Evolutionary conservation across 108 stramenopile species (phyloP), one percentile per base, ranked within the genome.

Genomic region (Cyclotella sp.): DNA sequence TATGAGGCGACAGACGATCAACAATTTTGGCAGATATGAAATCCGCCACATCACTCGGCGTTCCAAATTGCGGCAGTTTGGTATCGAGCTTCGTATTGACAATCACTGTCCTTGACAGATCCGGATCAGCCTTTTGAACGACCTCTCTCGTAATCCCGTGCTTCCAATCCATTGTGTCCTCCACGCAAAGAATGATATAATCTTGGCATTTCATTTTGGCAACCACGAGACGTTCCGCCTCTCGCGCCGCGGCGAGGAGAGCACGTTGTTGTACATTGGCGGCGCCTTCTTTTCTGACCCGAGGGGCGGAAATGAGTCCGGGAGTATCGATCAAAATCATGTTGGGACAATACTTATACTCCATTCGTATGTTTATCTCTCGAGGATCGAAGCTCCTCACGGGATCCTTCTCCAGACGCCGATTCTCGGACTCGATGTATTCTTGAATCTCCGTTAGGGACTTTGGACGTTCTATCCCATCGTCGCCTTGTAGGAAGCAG

Each of bases 271-370:
- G 92, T 13, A 83, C 54, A 53, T 89, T 88, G 18, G 88, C 91
- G 9, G 69, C 27, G 1, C 84, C 85, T 28, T 81, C 71, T 42
- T 87, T 84, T 13, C 88, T 88, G 9, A 93, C 75, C 30, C 80
- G 74, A n/a, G 89, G 88, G 13, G 89, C 91, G 13, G 88, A 87
- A 63, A 97, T 90, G 16, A 97, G 76, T 34, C 97, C 97, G 15
- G 97, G 97, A 14, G 97, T 97, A 77, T 97, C 97, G 77, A 97
- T 96, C 45, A 97, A 76, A 70, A 97, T 94, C 89, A 97, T 91
- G 77, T 97, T 96, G 42, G 97, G 97, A 86, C 97, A 97, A 75
- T 94, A 91, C 68, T 93, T 90, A 87, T 97, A 97, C 71, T 97
- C 97, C 94, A 97, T 94, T 51, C 97, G 84, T 47, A 97, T 89